phyloP scores from a whole-genome alignment of 352 stramenopile species.

The Nothophytophthora sp. region DNA sequence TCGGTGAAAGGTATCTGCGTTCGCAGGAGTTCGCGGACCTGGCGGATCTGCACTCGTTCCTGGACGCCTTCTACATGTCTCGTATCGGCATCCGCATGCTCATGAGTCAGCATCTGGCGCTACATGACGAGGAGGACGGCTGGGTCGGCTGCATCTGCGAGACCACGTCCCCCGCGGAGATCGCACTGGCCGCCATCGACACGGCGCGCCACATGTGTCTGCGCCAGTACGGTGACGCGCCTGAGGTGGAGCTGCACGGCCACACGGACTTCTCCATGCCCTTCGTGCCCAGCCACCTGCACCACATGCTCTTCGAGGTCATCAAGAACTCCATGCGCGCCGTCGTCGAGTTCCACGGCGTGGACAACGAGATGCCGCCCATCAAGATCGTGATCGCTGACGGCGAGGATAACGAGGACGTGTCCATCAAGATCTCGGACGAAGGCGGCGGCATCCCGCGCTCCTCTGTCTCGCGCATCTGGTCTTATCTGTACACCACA shows the following conservation, averaged over 20 bases:
- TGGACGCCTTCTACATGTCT: conserved; percentile 99
- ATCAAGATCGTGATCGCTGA: conserved; percentile 99
- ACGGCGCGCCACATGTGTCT: conserved; percentile 99
- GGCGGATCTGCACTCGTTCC: conserved; percentile 96
- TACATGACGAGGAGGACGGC: conserved; percentile 90
- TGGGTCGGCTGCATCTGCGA: conserved; percentile 96
- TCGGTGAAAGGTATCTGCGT: conserved; percentile 68
- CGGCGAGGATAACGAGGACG: conserved; percentile 98
- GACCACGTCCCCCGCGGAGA: conserved; percentile 95
- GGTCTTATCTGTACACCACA: conserved; percentile 99
- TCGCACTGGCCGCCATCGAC: conserved; percentile 97
- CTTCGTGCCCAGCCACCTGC: conserved; percentile 94
- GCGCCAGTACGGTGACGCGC: conserved; percentile 98
- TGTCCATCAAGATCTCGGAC: conserved; percentile 99
- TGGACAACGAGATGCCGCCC: conserved; percentile 97
- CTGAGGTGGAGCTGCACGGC: conserved; percentile 98
- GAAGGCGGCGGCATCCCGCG: conserved; percentile 99
- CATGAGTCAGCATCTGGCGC: conserved; percentile 99
- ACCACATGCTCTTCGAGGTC: conserved; percentile 99
- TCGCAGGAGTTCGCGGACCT: conserved; percentile 90
- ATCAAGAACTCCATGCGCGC: conserved; percentile 99
- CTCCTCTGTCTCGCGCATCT: conserved; percentile 98
- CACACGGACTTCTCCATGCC: conserved; percentile 99
- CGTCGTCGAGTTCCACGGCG: conserved; percentile 97
- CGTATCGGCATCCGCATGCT: conserved; percentile 99